Percentiles rank a stretch among this genome's conserved stretches.
Evolutionary conservation across 2,329 filamentous ascomycete genomes (phyloP).

Genomic region (Chaetomiaceae sp.): DNA sequence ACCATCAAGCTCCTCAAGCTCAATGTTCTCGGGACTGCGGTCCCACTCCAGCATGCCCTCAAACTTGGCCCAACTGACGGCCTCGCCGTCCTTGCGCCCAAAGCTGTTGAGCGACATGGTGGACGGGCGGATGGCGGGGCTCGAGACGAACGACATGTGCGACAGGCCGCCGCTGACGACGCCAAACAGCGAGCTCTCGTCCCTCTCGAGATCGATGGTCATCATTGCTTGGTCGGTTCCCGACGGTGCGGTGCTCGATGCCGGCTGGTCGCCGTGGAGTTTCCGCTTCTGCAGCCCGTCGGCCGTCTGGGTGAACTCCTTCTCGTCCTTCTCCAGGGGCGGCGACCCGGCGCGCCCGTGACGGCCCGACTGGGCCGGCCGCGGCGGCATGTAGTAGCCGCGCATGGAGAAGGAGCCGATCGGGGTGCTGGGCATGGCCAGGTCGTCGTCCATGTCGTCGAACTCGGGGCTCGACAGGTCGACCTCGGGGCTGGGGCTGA

Average conservation of each 20-base stretch:
- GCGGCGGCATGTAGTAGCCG: slow-evolving; percentile 36
- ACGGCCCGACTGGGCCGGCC: slow-evolving; percentile 42
- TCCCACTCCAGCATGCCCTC: slow-evolving; percentile 53
- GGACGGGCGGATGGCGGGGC: slow-evolving; percentile 50
- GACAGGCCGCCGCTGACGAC: not conserved
- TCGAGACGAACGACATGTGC: slow-evolving; percentile 44
- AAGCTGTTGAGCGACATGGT: slow-evolving; percentile 40
- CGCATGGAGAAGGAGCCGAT: slow-evolving; percentile 58
- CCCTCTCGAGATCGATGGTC: slow-evolving; percentile 36
- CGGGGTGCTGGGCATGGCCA: slow-evolving; percentile 54
- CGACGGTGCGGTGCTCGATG: slow-evolving; percentile 19
- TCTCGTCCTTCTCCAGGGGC: slow-evolving; percentile 88
- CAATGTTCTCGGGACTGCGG: slow-evolving; percentile 78
- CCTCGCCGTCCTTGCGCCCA: slow-evolving; percentile 36
- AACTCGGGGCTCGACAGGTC: slow-evolving; percentile 85
- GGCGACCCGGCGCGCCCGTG: slow-evolving; percentile 74
- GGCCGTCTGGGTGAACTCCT: slow-evolving; percentile 94
- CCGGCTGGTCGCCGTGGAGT: slow-evolving; percentile 43
- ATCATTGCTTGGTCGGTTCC: slow-evolving; percentile 28
- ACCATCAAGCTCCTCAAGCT: slow-evolving; percentile 87
- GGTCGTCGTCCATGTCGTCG: slow-evolving; percentile 64
- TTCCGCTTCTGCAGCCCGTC: slow-evolving; percentile 71
- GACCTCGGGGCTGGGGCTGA: slow-evolving; percentile 89
- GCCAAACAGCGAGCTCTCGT: slow-evolving; percentile 51
- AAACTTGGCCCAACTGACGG: slow-evolving; percentile 41